These are phyloP conservation scores for Pythium sp. DNA, from an alignment of 352 stramenopile genomes.

Conservation along the genomic window DNA sequence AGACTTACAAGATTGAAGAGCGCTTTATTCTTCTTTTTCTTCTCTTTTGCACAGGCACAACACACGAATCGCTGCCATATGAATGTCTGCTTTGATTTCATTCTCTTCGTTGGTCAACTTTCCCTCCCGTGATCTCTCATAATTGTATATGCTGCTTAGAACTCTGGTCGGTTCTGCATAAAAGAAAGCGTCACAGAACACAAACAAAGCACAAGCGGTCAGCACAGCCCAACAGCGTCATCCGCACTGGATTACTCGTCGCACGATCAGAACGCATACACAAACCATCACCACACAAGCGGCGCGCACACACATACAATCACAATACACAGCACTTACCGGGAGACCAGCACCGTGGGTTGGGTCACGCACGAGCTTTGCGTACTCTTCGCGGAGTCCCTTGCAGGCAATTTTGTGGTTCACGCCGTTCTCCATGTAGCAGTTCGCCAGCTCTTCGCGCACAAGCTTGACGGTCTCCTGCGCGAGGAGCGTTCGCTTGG, in stretches of 20 bases:
- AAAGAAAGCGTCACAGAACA: neutral
- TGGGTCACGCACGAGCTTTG: conserved; percentile 74
- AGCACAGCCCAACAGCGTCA: neutral
- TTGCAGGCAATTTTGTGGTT: conserved; percentile 90
- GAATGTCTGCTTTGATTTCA: conserved; percentile 1
- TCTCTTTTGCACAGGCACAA: conserved; percentile 14
- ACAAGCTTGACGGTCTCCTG: conserved; percentile 84
- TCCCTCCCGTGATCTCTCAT: conserved; percentile 11
- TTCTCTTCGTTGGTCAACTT: neutral
- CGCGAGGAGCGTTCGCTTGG: conserved; percentile 67
- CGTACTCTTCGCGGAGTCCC: conserved; percentile 78
- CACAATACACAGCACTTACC: conserved; percentile 27
- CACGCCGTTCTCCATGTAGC: conserved; percentile 87
- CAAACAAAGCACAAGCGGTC: conserved; percentile 10
- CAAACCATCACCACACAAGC: neutral
- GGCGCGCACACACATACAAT: neutral
- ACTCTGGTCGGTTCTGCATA: conserved; percentile 21
- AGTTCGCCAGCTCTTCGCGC: conserved; percentile 81
- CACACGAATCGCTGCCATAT: conserved; percentile 11
- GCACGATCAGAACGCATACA: neutral
- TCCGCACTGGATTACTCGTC: neutral
- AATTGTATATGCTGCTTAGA: conserved; percentile 21
- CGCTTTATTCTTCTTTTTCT: conserved; percentile 17
- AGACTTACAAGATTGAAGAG: conserved; percentile 16
- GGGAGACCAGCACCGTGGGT: conserved; percentile 68